These are phyloP conservation scores for Cokeromyces recurvatus DNA, from an alignment of 371 early-diverging fungal species.

Conservation along the genomic window DNA sequence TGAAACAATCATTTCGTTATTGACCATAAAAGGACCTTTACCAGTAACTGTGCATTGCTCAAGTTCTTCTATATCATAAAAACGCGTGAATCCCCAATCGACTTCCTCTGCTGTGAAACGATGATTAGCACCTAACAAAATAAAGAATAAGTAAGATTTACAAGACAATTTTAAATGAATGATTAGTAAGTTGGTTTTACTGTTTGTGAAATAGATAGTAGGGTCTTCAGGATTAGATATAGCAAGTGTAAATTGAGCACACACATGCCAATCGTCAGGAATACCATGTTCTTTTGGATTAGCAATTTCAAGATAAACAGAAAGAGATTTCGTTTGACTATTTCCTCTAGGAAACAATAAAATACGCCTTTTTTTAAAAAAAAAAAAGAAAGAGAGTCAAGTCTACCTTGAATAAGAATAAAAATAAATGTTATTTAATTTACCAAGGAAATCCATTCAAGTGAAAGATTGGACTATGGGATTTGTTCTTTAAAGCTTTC, in stretches of 20 bases:
- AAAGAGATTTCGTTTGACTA: constrained; percentile 59
- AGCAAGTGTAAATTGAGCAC: constrained; percentile 81
- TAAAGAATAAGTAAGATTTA: no score
- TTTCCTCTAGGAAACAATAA: constrained; percentile 92
- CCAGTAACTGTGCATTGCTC: constrained; percentile 25
- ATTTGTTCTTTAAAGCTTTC: constrained; percentile 18
- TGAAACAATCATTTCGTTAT: constrained; percentile 64
- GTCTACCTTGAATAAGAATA: no score
- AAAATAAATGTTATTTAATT: background rate
- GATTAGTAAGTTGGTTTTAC: constrained; percentile 31
- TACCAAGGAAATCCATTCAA: constrained; percentile 21
- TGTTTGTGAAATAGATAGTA: constrained; percentile 52
- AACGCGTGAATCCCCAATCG: constrained; percentile 95
- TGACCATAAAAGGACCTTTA: constrained; percentile 53
- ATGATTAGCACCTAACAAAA: constrained; percentile 67
- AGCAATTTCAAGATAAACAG: constrained; percentile 83
- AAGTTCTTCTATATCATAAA: constrained; percentile 58
- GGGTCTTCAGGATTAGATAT: constrained; percentile 77
- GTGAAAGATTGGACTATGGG: constrained; percentile 15
- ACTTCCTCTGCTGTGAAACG: constrained; percentile 80
- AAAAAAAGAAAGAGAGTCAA: background rate
- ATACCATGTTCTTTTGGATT: constrained; percentile 47
- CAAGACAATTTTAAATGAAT: no score
- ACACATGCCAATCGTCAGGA: constrained; percentile 69
- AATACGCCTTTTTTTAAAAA: constrained; percentile 59